Percentiles rank a stretch among this genome's conserved stretches.
Evolutionary conservation across 2,329 filamentous ascomycete genomes (phyloP).

Genomic region (Cephalotrichum gorgonifer): DNA sequence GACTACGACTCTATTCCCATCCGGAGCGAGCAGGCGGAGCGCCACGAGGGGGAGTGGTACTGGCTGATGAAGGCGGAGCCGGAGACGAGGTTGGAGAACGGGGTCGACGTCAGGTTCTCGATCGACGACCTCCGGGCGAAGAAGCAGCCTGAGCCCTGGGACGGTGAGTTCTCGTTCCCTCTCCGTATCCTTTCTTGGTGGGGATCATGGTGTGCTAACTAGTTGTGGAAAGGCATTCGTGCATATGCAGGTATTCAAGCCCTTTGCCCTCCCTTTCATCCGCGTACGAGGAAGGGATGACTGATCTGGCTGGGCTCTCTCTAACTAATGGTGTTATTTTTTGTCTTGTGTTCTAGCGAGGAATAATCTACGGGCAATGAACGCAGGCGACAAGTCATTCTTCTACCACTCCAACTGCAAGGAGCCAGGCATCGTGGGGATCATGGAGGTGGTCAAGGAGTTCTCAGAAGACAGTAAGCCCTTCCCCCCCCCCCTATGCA

Average conservation of each 20-base stretch:
- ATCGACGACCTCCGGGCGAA: slow-evolving; percentile 77
- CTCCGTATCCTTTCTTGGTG: neutral
- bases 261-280: neutral
- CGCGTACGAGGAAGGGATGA: too few relatives aligned
- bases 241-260: slow-evolving; percentile 35
- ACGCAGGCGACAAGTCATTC: slow-evolving; percentile 81
- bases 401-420: slow-evolving; percentile 97
- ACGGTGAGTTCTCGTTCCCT: slow-evolving; percentile 53
- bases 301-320: neutral
- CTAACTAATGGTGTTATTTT: neutral
- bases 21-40: slow-evolving; percentile 25
- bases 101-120: slow-evolving; percentile 82
- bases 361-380: slow-evolving; percentile 89
- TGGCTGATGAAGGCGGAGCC: slow-evolving; percentile 88
- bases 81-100: slow-evolving; percentile 75
- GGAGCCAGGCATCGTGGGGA: slow-evolving; percentile 73
- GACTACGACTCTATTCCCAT: slow-evolving; percentile 23
- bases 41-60: slow-evolving; percentile 39
- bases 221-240: slow-evolving; percentile 30
- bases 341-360: slow-evolving; percentile 39
- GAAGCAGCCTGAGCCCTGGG: slow-evolving; percentile 77
- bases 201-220: neutral
- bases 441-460: slow-evolving; percentile 82
- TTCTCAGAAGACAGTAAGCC: slow-evolving; percentile 64
- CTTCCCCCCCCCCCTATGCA: neutral